A percentile compares a stretch with the other conserved stretches of the same genome.
Conservation (phyloP, 352 stramenopile species). For the Pythium insidiosum region DNA sequence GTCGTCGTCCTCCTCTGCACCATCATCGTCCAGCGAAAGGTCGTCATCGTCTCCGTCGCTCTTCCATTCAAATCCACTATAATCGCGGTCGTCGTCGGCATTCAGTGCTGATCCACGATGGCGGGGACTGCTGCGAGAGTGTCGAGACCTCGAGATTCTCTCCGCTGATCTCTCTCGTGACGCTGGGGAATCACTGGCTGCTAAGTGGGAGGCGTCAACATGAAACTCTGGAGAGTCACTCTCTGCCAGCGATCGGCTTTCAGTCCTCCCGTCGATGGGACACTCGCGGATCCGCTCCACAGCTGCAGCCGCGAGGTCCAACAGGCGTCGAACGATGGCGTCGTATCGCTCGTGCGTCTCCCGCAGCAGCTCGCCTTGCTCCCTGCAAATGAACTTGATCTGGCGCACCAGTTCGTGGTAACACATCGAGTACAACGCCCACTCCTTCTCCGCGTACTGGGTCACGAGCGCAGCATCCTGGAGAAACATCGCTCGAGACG, state of each 20-base stretch:
- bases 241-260: no score
- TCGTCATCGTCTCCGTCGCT: neutral
- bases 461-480: slow-evolving; percentile 8
- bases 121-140: no score
- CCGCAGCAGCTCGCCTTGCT: slow-evolving; percentile 63
- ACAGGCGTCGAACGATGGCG: slow-evolving; percentile 16
- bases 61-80: neutral
- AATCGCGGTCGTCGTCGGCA: neutral
- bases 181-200: neutral
- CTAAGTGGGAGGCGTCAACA: no score
- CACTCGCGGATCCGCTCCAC: no score
- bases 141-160: no score
- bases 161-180: no score
- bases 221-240: no score
- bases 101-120: neutral
- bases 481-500: no score
- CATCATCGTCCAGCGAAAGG: neutral
- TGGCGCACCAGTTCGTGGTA: slow-evolving; percentile 72
- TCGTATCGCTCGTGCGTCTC: slow-evolving; percentile 54
- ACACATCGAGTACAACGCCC: slow-evolving; percentile 56
- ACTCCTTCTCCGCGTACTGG: slow-evolving; percentile 48
- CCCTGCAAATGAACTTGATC: slow-evolving; percentile 67
- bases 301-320: slow-evolving; percentile 2
- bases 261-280: no score
- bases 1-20: slow-evolving; percentile 12